Evolutionary conservation across 495 filamentous ascomycete genomes (phyloP).

Genomic region (Penicillium cosmopolitanum): DNA sequence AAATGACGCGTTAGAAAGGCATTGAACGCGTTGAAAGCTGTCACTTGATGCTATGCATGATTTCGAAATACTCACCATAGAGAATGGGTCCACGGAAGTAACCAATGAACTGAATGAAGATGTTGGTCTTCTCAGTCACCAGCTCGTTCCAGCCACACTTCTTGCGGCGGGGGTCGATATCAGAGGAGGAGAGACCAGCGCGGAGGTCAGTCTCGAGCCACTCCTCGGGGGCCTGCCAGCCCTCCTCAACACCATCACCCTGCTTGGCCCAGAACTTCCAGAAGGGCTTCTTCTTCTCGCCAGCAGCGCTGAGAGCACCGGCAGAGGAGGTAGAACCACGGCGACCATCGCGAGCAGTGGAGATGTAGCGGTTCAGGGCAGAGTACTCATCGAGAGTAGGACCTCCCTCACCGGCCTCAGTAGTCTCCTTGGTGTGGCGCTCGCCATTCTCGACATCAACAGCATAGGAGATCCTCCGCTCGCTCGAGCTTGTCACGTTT

Average conservation of each 20-base stretch:
- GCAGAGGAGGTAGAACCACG: conserved; percentile 59
- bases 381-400: conserved; percentile 53
- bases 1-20: conserved; percentile 9
- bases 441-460: conserved; percentile 56
- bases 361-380: conserved; percentile 66
- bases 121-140: conserved; percentile 73
- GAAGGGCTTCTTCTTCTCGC: conserved; percentile 54
- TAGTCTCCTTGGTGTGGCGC: conserved; percentile 32
- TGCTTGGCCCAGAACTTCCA: conserved; percentile 60
- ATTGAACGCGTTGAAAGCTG: conserved; percentile 5
- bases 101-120: conserved; percentile 75
- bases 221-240: conserved; percentile 65
- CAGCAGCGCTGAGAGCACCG: conserved; percentile 41
- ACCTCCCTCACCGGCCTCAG: conserved; percentile 35
- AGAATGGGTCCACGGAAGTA: conserved; percentile 85
- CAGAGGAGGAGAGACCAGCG: conserved; percentile 57
- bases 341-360: conserved; percentile 63
- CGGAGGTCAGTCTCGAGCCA: conserved; percentile 75
- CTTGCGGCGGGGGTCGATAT: conserved; percentile 69
- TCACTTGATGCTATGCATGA: neutral
- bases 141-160: conserved; percentile 76
- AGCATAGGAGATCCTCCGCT: conserved; percentile 59
- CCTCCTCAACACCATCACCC: conserved; percentile 36
- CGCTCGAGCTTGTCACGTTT: conserved; percentile 17
- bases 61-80: conserved; percentile 62